Evolutionary conservation across 2,329 filamentous ascomycete species (phyloP).

Genomic region (Ophiostoma piceae): DNA sequence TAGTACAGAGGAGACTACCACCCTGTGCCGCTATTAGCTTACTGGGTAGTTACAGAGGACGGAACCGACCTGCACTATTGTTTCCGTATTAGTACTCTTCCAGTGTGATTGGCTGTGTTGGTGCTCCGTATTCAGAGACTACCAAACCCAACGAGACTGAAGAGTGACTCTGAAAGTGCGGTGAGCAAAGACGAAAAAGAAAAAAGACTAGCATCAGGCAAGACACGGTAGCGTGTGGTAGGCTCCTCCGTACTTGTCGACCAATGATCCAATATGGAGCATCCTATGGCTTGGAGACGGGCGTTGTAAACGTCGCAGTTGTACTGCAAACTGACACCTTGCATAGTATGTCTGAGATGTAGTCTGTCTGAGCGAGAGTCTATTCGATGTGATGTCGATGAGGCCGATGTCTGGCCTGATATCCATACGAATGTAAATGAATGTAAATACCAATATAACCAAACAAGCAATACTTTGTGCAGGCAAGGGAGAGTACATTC

Average conservation of each 20-base stretch:
- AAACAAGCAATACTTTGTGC: not conserved
- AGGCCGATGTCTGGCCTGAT: not conserved
- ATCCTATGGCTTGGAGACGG: not conserved
- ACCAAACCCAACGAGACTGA: not conserved
- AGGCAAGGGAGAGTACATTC: not conserved
- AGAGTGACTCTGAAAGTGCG: constrained; percentile 11
- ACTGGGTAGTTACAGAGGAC: not conserved
- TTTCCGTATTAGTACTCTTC: constrained; percentile 1
- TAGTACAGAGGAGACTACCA: not conserved
- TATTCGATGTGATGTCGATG: not conserved
- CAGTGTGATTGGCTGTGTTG: not conserved
- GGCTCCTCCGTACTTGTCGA: not conserved
- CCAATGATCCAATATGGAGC: not conserved
- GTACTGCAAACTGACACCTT: not conserved
- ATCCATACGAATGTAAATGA: not conserved
- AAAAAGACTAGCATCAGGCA: not conserved
- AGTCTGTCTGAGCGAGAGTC: not conserved
- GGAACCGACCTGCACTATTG: not conserved
- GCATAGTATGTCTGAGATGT: constrained; percentile 1
- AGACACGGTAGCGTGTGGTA: not conserved
- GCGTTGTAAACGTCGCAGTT: constrained; percentile 5
- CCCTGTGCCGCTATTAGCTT: not conserved
- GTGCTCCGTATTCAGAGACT: not conserved
- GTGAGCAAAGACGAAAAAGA: constrained; percentile 8
- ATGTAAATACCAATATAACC: not conserved